A percentile compares a stretch with the other conserved stretches of the same genome.
Conservation (phyloP, 2,329 filamentous ascomycete genomes). For the Aspergillus eucalypticola region DNA sequence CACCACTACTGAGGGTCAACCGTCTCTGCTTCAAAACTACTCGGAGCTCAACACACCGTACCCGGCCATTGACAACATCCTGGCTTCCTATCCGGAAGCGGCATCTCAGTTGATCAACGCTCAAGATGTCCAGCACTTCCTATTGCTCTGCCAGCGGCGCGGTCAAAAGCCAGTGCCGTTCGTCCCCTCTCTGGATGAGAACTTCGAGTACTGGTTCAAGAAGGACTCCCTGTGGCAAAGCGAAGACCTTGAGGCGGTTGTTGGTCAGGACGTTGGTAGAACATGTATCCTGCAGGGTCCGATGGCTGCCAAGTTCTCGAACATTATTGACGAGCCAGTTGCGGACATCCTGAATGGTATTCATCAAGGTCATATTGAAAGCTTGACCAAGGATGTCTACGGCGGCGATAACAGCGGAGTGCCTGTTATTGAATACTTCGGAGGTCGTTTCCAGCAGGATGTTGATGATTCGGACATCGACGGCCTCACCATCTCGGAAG, state of each 20-base stretch:
- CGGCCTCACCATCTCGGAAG: slow-evolving; percentile 78
- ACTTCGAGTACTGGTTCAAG: slow-evolving; percentile 99
- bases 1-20: slow-evolving; percentile 67
- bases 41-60: slow-evolving; percentile 83
- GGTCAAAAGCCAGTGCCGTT: slow-evolving; percentile 97
- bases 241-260: slow-evolving; percentile 93
- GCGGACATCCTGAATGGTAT: slow-evolving; percentile 92
- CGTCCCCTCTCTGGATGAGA: slow-evolving; percentile 91
- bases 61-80: slow-evolving; percentile 72
- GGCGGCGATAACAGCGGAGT: slow-evolving; percentile 70
- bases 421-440: slow-evolving; percentile 91
- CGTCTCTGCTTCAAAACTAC: slow-evolving; percentile 86
- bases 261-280: slow-evolving; percentile 91
- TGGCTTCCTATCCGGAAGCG: slow-evolving; percentile 81
- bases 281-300: slow-evolving; percentile 97
- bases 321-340: slow-evolving; percentile 85
- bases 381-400: slow-evolving; percentile 78
- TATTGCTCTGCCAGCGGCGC: slow-evolving; percentile 85
- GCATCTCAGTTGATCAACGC: slow-evolving; percentile 93
- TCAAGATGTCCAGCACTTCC: slow-evolving; percentile 96
- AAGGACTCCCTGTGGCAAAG: slow-evolving; percentile 99
- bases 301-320: slow-evolving; percentile 88
- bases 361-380: slow-evolving; percentile 82
- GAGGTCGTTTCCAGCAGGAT: slow-evolving; percentile 73
- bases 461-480: slow-evolving; percentile 77